These are phyloP conservation scores for Jacaranda copaia DNA, from an alignment of 257 asterid genomes.

Conservation along the genomic window DNA sequence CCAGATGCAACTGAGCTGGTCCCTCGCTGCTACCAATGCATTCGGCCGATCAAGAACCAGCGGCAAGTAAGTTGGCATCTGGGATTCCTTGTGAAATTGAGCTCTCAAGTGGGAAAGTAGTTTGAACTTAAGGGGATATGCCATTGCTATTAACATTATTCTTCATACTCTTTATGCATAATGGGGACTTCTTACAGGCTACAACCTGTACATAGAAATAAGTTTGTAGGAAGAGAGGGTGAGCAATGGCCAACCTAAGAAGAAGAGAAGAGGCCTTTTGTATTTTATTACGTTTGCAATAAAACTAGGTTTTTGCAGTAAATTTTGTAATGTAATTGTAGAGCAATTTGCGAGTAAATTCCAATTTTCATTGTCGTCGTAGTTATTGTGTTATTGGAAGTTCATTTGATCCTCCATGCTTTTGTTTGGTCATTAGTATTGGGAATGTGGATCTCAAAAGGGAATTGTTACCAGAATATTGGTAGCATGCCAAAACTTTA, in stretches of 20 bases:
- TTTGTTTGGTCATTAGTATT: too few relatives aligned
- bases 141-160: background rate
- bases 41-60: conserved; percentile 12
- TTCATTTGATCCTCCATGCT: background rate
- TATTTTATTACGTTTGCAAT: conserved; percentile 44
- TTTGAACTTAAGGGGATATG: conserved; percentile 15
- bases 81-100: background rate
- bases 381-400: background rate
- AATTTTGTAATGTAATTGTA: conserved; percentile 46
- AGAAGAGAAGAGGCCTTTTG: conserved; percentile 35
- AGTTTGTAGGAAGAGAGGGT: conserved; percentile 37
- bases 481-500: too few relatives aligned
- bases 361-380: background rate
- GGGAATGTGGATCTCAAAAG: too few relatives aligned
- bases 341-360: conserved; percentile 29
- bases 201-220: conserved; percentile 56
- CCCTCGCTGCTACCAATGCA: conserved; percentile 25
- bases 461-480: too few relatives aligned
- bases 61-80: too few relatives aligned
- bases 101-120: background rate
- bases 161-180: conserved; percentile 23
- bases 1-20: background rate
- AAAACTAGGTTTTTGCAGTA: conserved; percentile 37
- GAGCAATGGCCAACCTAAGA: conserved; percentile 25
- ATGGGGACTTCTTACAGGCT: conserved; percentile 38